Percentiles rank a stretch among this genome's conserved stretches.
Evolutionary conservation across 2,329 filamentous ascomycete genomes (phyloP).

Genomic region (Ophiostoma populinum): DNA sequence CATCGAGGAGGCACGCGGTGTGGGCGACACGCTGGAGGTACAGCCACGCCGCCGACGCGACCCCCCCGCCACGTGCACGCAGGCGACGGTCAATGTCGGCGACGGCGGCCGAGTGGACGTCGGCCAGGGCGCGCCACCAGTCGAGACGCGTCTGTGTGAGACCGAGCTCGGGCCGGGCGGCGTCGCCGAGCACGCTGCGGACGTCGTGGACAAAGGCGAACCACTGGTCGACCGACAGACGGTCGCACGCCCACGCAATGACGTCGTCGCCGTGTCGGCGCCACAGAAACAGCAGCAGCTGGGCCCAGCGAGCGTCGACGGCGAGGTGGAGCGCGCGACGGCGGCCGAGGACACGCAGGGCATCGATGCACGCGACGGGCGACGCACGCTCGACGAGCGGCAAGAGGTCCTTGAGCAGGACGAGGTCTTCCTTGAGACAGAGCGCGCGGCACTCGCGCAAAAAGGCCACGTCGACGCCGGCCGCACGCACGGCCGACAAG

Average conservation of each 20-base stretch:
- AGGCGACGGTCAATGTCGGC: constrained; percentile 5
- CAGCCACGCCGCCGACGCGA: constrained; percentile 7
- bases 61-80: background rate
- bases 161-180: constrained; percentile 5
- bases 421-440: constrained; percentile 11
- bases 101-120: constrained; percentile 1
- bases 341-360: constrained; percentile 11
- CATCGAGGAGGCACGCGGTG: constrained; percentile 6
- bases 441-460: constrained; percentile 9
- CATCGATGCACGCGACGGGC: constrained; percentile 8
- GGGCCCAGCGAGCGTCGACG: constrained; percentile 11
- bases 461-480: constrained; percentile 6
- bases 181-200: constrained; percentile 4
- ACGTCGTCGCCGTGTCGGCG: constrained; percentile 7
- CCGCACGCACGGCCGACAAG: no score
- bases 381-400: constrained; percentile 9
- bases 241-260: constrained; percentile 11
- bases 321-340: constrained; percentile 7
- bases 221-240: constrained; percentile 8
- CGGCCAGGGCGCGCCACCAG: constrained; percentile 6
- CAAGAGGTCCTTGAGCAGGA: constrained; percentile 10
- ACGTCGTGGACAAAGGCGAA: constrained; percentile 12
- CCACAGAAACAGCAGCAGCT: constrained; percentile 9
- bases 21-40: constrained; percentile 7
- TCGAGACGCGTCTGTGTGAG: constrained; percentile 5